Evolutionary conservation across 2,329 filamentous ascomycete species (phyloP).

Genomic region (Pseudogymnoascus sp.): DNA sequence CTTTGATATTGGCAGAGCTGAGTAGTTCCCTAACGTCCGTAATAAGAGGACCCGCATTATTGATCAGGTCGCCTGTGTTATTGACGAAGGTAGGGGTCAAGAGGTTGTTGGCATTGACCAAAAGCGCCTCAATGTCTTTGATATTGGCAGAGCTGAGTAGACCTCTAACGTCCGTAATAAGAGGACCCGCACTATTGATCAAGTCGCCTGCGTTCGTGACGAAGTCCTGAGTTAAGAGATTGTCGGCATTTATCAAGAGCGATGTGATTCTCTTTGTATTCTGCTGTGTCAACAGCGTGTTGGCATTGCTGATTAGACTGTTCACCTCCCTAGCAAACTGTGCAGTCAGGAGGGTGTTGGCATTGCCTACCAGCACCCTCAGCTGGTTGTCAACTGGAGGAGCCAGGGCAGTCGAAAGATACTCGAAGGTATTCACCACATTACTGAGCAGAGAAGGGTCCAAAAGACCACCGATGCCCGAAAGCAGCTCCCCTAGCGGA

Average conservation of each 20-base stretch:
- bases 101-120: not conserved
- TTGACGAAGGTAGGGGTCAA: not conserved
- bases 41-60: not conserved
- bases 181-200: not conserved
- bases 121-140: not conserved
- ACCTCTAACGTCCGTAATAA: not conserved
- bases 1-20: not conserved
- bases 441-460: not conserved
- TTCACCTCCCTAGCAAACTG: not conserved
- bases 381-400: not conserved
- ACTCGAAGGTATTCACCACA: not conserved
- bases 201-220: not conserved
- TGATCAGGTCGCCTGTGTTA: not conserved
- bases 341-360: constrained; percentile 18
- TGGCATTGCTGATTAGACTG: not conserved
- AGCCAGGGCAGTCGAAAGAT: not conserved
- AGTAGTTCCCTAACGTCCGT: not conserved
- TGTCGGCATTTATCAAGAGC: constrained; percentile 5
- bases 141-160: not conserved
- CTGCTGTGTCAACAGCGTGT: not conserved
- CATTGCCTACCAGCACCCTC: not conserved
- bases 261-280: not conserved
- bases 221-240: constrained; percentile 19
- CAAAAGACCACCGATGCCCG: not conserved
- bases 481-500: not conserved